Base-by-base conservation (phyloP, 495 filamentous ascomycete species). In the Glarea lozoyensis region DNA sequence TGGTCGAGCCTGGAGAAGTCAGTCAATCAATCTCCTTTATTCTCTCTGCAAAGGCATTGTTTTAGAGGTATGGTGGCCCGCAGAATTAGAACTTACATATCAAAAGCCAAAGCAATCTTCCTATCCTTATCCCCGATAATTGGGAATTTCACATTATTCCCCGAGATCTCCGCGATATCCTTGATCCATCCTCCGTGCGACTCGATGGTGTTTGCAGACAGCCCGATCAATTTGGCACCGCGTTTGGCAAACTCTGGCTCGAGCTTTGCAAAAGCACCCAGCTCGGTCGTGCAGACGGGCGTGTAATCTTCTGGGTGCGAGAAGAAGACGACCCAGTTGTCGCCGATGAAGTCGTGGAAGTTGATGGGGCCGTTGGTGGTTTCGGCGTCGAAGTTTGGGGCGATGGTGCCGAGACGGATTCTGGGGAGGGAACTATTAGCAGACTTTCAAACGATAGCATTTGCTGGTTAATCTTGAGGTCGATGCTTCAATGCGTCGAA, bases 71-170 rank as follows among this genome's bases (percentile, higher is more conserved):
- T 18, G 31, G 15, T 9, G 33, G 23, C 54, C 15, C 42, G 42
- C 18, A 17, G 6, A 37, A 38, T 31, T 32, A 10, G 43, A 45
- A 63, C 80, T 67, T 62, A 86, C 92, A 97, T 98, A 72, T 98
- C 92, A 62, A 94, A 98, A 46, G 76, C 65, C 61, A 81, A 86
- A 54, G 92, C 87, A 34, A 98, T 76, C 72, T 95, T 84, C 55
- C 93, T 77, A 61, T 92, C 77, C 71, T 95, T 94, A 71, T 97
- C 93, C 56, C 86, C 88, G 58, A 98, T 92, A 67, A 98, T 96
- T 60, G 93, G 92, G 76, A 97, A 98, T 23, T 62, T 70, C 60
- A 97, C 75, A 43, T 80, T 76, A 62, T 77, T 82, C 55, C 81
- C 82, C 35, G 79, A 78, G 53, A 97, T 81, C 70, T 97, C 92